Conservation (phyloP, 768 basidiomycete species). For the Wakefieldia striispora region DNA sequence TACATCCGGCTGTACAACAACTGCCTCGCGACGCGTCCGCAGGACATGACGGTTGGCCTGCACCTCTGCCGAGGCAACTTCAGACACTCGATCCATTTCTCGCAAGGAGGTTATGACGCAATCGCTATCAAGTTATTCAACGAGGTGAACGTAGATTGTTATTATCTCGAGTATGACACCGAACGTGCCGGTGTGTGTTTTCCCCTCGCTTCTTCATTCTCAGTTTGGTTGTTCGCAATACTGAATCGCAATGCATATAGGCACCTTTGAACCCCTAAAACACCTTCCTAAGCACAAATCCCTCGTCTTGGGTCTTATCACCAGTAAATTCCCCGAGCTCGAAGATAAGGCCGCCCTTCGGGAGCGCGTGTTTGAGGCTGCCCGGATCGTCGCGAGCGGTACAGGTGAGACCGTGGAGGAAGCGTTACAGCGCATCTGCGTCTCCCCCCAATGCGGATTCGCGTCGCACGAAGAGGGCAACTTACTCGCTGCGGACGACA, state of each 20-base stretch:
- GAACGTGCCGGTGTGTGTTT: slow-evolving; percentile 38
- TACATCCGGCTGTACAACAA: slow-evolving; percentile 44
- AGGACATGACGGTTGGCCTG: slow-evolving; percentile 40
- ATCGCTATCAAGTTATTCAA: slow-evolving; percentile 47
- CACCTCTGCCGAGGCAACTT: slow-evolving; percentile 45
- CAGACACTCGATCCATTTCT: slow-evolving; percentile 37
- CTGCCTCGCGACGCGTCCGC: slow-evolving; percentile 35
- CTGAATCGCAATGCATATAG: background rate
- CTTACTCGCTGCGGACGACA: slow-evolving; percentile 34
- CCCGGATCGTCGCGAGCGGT: slow-evolving; percentile 40
- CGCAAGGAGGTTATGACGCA: slow-evolving; percentile 44
- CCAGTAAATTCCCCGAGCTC: slow-evolving; percentile 42
- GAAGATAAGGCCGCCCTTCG: slow-evolving; percentile 41
- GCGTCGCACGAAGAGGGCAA: slow-evolving; percentile 47
- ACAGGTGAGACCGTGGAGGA: slow-evolving; percentile 36
- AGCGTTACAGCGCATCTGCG: slow-evolving; percentile 37
- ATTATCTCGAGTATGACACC: slow-evolving; percentile 50
- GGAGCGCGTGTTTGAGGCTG: slow-evolving; percentile 42
- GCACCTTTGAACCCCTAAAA: slow-evolving; percentile 33
- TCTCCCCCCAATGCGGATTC: slow-evolving; percentile 52
- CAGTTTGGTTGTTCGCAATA: background rate
- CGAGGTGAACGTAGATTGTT: slow-evolving; percentile 41
- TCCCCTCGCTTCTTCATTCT: no score
- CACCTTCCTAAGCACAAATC: slow-evolving; percentile 36
- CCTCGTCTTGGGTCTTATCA: slow-evolving; percentile 43